Base-by-base conservation (phyloP, 108 stramenopile genomes). In the Asterionellopsis glacialis region DNA sequence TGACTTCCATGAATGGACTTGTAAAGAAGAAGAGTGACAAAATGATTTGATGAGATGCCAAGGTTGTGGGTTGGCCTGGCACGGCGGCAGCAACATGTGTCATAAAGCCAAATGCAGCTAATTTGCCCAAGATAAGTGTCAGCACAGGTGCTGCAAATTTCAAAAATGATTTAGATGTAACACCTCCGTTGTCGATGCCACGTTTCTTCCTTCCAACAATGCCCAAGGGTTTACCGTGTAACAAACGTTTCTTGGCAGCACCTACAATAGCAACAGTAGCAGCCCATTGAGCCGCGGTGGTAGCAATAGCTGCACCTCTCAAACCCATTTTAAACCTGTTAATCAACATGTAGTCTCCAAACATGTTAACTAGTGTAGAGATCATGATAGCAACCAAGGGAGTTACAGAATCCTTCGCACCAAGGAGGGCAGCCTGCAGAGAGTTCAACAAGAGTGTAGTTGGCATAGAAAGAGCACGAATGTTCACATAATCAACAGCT, bases 31-130 rank as follows among this genome's bases (percentile, higher is more conserved):
- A 87, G 5, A 89, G 51, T 14, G 79, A 81, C 51, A 92, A 57
- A 33, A 88, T 84, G 69, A 93, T 93, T 54, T 93, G 91, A 62
- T 92, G 91, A 4, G 83, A 59, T 0, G 91, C 91, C 72, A 92
- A 59, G 16, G 90, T 84, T 9, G 74, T 79, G 10, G 91, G 85
- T 59, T 91, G 85, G 9, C 87, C 91, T 11, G 91, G 91, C 22
- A 92, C 45, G 0, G 76, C 91, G 7, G 91, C 91, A 15, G 91
- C 91, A 13, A 76, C 69, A 61, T 92, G 81, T 7, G 91, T 92
- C 83, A 92, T 86, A 79, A 92, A 88, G 28, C 91, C 91, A 76
- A 92, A 92, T 10, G 91, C 91, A 0, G 85, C 83, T 38, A 92
- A 65, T 56, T 92, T 92, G 23, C 91, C 91, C 53, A 92, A 41